Base-by-base conservation (phyloP, 805 yeast species). In the Yamadazyma tumulicola region DNA sequence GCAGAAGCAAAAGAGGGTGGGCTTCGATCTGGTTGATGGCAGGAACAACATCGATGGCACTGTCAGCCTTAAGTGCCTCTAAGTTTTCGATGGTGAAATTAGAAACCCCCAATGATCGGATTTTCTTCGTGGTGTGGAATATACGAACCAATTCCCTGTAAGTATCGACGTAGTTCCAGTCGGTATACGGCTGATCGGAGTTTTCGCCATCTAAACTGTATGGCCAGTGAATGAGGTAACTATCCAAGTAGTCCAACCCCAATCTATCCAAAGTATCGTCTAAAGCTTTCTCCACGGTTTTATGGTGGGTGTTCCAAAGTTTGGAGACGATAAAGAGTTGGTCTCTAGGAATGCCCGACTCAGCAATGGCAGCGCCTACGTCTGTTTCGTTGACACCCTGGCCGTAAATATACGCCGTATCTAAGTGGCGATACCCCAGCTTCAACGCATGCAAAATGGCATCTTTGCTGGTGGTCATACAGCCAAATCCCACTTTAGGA, bases 1-100 rank as follows among this genome's bases (percentile, higher is more conserved):
- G 73, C 63, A 85, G 95, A 35, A 82, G 82, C 54, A 86, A 69
- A 67, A 85, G 85, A 41, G 96, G 96, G 61, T 86, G 96, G 56
- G 84, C 93, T 52, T 82, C 89, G 41, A 82, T 77, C 56, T 83
- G 89, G 51, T 81, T 73, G 20, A 81, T 79, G 38, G 62, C 69
- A 4, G 86, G 86, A 5, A 51, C 51, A 13, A 47, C 57, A 41
- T 79, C 61, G 32, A 81, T 50, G 43, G 76, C 73, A 39, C 81
- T 77, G 39, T 79, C 77, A 52, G 85, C 74, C 37, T 83, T 61
- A 49, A 85, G 66, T 51, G 85, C 93, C 46, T 74, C 76, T 48
- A 87, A 60, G 46, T 79, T 59, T 5, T 55, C 63, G 15, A 64
- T 64, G 15, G 75, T 60, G 46, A 79, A 81, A 54, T 83, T 83